These are phyloP conservation scores for Rhododendron kiyosumense DNA, from an alignment of 148 eudicot species.

Conservation along the genomic window DNA sequence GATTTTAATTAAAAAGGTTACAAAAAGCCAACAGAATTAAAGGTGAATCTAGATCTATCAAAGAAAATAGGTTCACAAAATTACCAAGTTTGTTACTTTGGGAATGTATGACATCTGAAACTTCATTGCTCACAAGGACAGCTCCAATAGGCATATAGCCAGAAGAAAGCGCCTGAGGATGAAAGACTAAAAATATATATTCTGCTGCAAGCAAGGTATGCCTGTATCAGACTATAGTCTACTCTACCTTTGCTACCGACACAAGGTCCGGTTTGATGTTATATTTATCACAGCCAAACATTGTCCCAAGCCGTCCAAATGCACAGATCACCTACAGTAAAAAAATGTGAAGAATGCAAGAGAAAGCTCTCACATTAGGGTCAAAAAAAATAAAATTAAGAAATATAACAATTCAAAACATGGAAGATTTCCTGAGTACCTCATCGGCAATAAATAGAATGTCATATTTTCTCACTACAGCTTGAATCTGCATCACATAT, in stretches of 20 bases:
- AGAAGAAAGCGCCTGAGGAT: slow-evolving; percentile 79
- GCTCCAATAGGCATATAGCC: slow-evolving; percentile 98
- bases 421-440: slow-evolving; percentile 29
- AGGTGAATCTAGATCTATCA: neutral
- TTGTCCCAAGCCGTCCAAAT: slow-evolving; percentile 95
- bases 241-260: slow-evolving; percentile 77
- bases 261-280: slow-evolving; percentile 95
- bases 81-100: slow-evolving; percentile 95
- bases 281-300: slow-evolving; percentile 92
- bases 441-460: slow-evolving; percentile 95
- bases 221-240: neutral
- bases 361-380: neutral
- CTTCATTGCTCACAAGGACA: slow-evolving; percentile 78
- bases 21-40: neutral
- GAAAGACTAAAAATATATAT: slow-evolving; percentile 5
- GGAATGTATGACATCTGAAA: slow-evolving; percentile 74
- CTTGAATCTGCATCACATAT: slow-evolving; percentile 66
- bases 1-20: neutral
- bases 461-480: slow-evolving; percentile 84
- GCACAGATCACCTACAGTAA: slow-evolving; percentile 76
- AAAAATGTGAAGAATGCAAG: neutral
- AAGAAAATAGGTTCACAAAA: neutral
- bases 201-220: neutral
- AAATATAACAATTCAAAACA: neutral
- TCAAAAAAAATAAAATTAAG: neutral